These are phyloP conservation scores for Pseudopithomyces chartarum DNA, from an alignment of 2,329 filamentous ascomycete species.

Conservation along the genomic window DNA sequence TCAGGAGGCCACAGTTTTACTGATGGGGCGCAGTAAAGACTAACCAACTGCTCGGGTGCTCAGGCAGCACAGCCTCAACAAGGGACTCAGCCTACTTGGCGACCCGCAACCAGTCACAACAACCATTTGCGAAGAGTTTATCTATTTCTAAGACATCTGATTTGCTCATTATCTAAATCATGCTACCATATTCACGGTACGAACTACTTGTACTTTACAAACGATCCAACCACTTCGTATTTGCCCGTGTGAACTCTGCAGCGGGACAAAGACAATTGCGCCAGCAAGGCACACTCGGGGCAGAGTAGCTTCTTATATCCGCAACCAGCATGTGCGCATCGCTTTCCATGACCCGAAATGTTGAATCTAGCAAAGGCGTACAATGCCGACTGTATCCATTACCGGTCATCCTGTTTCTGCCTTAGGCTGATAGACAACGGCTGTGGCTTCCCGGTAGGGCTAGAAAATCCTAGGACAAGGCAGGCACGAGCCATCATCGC, in stretches of 20 bases:
- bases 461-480: constrained; percentile 1
- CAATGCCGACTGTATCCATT: background rate
- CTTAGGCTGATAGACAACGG: constrained; percentile 7
- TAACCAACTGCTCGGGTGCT: background rate
- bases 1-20: background rate
- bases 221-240: constrained; percentile 7
- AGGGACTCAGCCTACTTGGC: constrained; percentile 1
- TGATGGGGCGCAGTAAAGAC: constrained; percentile 2
- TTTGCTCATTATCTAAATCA: background rate
- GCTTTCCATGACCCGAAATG: background rate
- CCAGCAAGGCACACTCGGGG: constrained; percentile 8
- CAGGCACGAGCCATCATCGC: constrained; percentile 7
- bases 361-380: background rate
- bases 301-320: background rate
- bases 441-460: constrained; percentile 4
- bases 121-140: background rate
- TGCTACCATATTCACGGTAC: background rate
- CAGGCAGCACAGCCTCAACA: constrained; percentile 5
- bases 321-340: background rate
- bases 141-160: background rate
- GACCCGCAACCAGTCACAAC: background rate
- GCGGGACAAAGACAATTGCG: background rate
- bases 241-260: background rate
- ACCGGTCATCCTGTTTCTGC: constrained; percentile 5
- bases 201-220: background rate